Base-by-base conservation (phyloP, 2,329 filamentous ascomycete species). In the Fusarium sp. region DNA sequence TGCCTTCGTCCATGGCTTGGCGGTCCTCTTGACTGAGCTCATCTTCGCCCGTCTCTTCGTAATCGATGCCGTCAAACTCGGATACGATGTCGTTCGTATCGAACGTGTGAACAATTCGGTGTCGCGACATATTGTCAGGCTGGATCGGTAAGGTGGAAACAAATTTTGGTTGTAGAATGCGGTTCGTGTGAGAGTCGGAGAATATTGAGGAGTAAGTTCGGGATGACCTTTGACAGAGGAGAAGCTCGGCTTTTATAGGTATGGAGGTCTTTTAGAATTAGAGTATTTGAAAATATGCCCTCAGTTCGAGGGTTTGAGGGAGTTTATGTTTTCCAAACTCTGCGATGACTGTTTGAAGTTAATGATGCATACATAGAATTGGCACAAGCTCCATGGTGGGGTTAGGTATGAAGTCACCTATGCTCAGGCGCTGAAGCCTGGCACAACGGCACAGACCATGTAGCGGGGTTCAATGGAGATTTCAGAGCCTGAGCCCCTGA, bases 1-100 rank as follows among this genome's bases (percentile, higher is more conserved):
- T 93, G 50, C 89, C 90, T 39, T 86, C 79, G 39, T 85, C 84
- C 86, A 96, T 86, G 14, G 79, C 77, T 10, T 74, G 77, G 40
- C 78, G 79, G 64, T 86, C 84, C 67, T 86, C 84, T 2, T 80
- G 75, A 52, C 81, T 84, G 43, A 85, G 75, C 68, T 84, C 77
- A 61, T 82, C 81, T 17, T 83, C 82, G 8, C 80, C 79, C 33
- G 82, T 81, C 45, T 82, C 80, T 17, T 79, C 83, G 15, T 80
- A 81, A 7, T 82, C 81, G 39, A 82, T 79, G 3, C 75, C 80
- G 22, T 87, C 84, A 56, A 80, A 86, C 62, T 86, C 83, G 57
- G 85, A 81, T 55, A 86, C 76, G 33, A 79, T 71, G 24, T 79
- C 76, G 52, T 84, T 84, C 17, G 85, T 80, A 65, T 85, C 79